phyloP scores from a whole-genome alignment of 129 eudicot species.

The Helianthus tuberosus region DNA sequence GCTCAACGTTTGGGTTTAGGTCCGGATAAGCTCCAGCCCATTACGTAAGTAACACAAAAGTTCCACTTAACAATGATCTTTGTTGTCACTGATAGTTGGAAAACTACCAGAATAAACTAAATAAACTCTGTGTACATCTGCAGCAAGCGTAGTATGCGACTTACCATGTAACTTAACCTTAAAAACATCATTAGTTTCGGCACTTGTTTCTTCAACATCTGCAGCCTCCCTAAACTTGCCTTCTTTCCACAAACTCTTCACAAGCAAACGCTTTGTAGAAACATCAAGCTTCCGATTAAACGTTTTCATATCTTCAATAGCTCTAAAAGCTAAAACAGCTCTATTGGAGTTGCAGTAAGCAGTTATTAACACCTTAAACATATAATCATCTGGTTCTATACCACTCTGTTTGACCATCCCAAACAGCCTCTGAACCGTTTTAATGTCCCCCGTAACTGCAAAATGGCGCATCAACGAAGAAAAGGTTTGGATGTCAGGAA shows the following conservation, averaged over 20 bases:
- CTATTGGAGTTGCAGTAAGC: constrained; percentile 74
- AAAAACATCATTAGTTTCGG: constrained; percentile 35
- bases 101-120: constrained; percentile 46
- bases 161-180: constrained; percentile 58
- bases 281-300: constrained; percentile 53
- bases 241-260: constrained; percentile 84
- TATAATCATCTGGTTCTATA: constrained; percentile 67
- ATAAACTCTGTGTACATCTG: constrained; percentile 53
- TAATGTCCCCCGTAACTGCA: constrained; percentile 65
- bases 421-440: constrained; percentile 70
- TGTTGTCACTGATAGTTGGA: constrained; percentile 7
- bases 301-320: constrained; percentile 78
- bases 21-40: too few relatives aligned
- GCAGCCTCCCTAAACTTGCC: constrained; percentile 88
- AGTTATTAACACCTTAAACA: constrained; percentile 60
- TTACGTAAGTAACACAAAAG: background rate
- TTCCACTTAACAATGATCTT: constrained; percentile 17
- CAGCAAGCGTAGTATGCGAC: constrained; percentile 46
- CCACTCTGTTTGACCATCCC: constrained; percentile 76
- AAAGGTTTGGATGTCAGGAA: constrained; percentile 79
- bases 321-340: constrained; percentile 69
- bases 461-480: constrained; percentile 78
- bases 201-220: constrained; percentile 67
- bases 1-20: too few relatives aligned
- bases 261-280: constrained; percentile 71